Evolutionary conservation across 2,329 filamentous ascomycete genomes (phyloP).

Genomic region (Scedosporium aurantiacum): DNA sequence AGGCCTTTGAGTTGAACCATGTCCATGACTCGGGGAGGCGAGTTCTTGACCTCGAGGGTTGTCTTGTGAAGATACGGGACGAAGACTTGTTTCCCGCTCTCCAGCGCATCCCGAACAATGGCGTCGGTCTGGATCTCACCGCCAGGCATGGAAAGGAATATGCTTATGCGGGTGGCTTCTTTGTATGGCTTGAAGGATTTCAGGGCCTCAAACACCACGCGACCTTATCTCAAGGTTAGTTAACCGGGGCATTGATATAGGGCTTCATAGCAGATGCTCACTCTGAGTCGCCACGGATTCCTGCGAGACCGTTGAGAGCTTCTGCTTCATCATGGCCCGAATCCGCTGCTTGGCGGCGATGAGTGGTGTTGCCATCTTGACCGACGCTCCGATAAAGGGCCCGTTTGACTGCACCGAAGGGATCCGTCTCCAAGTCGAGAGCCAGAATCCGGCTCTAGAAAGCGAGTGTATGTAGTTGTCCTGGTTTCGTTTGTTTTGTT

Average conservation of each 20-base stretch:
- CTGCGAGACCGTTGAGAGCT: slow-evolving; percentile 48
- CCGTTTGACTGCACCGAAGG: too few relatives aligned
- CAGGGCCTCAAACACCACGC: slow-evolving; percentile 52
- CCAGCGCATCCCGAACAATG: slow-evolving; percentile 73
- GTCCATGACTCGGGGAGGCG: slow-evolving; percentile 70
- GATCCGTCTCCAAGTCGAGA: too few relatives aligned
- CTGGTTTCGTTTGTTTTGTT: neutral
- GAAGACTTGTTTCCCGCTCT: slow-evolving; percentile 71
- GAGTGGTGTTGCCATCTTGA: slow-evolving; percentile 40
- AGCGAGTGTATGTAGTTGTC: too few relatives aligned
- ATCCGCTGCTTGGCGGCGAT: slow-evolving; percentile 66
- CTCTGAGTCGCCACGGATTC: slow-evolving; percentile 59
- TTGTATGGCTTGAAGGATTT: slow-evolving; percentile 62
- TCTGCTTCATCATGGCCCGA: slow-evolving; percentile 56
- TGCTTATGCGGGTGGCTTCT: slow-evolving; percentile 62
- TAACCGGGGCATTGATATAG: neutral
- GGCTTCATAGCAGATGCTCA: slow-evolving; percentile 29
- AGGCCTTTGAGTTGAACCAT: slow-evolving; percentile 73
- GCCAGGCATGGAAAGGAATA: slow-evolving; percentile 88
- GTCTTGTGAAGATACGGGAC: slow-evolving; percentile 76
- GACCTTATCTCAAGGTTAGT: slow-evolving; percentile 36
- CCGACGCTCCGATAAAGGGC: too few relatives aligned
- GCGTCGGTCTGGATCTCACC: slow-evolving; percentile 75
- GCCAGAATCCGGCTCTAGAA: too few relatives aligned
- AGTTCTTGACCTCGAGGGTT: slow-evolving; percentile 31